Percentiles rank a stretch among this genome's conserved stretches.
Conservation (phyloP, 129 eudicot genomes). For the Ambrosia artemisiifolia region DNA sequence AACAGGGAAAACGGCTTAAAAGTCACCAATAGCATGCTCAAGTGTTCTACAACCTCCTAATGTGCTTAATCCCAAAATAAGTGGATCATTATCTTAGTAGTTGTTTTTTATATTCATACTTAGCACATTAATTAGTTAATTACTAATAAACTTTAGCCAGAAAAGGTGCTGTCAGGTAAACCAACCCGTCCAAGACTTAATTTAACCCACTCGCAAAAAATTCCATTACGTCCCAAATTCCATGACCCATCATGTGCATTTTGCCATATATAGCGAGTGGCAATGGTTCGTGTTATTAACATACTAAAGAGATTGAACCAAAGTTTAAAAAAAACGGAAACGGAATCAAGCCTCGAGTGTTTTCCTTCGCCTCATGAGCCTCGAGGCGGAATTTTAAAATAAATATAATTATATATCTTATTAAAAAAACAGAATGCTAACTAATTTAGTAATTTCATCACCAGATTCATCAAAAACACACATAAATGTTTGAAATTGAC, state of each 20-base stretch:
- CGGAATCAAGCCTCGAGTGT: too few relatives aligned
- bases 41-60: constrained; percentile 3
- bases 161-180: not conserved
- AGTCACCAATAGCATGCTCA: constrained; percentile 1
- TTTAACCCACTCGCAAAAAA: not conserved
- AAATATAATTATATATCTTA: too few relatives aligned
- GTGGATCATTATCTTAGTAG: not conserved
- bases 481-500: too few relatives aligned
- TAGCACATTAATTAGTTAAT: not conserved
- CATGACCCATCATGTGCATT: not conserved
- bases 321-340: too few relatives aligned
- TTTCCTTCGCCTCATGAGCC: too few relatives aligned
- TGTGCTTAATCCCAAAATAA: not conserved
- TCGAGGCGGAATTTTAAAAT: too few relatives aligned
- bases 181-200: not conserved
- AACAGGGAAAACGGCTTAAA: not conserved
- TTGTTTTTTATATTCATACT: not conserved
- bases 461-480: too few relatives aligned
- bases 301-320: not conserved
- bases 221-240: not conserved
- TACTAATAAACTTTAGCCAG: too few relatives aligned
- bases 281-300: constrained; percentile 3
- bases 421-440: too few relatives aligned
- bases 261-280: not conserved
- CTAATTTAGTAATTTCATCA: too few relatives aligned